phyloP scores from a whole-genome alignment of 805 yeast species.

The Cyberlindnera veronae region DNA sequence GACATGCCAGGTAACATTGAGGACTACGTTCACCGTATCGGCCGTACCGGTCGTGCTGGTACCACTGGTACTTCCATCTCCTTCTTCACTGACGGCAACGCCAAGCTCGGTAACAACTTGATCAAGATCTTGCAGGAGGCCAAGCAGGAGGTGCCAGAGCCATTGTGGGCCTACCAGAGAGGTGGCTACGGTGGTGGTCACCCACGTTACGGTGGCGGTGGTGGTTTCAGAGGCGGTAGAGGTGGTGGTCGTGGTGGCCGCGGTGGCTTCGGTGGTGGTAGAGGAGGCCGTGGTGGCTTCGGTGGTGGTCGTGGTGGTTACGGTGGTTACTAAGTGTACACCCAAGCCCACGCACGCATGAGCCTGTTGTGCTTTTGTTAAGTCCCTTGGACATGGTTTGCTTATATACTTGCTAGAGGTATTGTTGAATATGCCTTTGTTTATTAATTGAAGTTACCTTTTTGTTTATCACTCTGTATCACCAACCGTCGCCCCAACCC shows the following conservation, averaged over 20 bases:
- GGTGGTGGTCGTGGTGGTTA: constrained; percentile 8
- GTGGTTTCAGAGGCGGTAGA: constrained; percentile 31
- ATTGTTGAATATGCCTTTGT: not conserved
- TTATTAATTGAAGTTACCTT: not conserved
- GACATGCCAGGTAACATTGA: constrained; percentile 98
- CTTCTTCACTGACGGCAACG: constrained; percentile 84
- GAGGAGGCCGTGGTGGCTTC: constrained; percentile 20
- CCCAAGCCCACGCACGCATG: too few relatives aligned
- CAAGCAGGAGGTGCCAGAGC: constrained; percentile 83
- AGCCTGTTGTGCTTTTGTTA: too few relatives aligned
- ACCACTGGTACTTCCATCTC: constrained; percentile 93
- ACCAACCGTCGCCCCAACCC: constrained; percentile 48
- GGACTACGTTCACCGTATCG: constrained; percentile 98
- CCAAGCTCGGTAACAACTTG: constrained; percentile 85
- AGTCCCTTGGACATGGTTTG: not conserved
- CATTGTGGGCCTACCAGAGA: constrained; percentile 70
- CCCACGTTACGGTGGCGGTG: constrained; percentile 39
- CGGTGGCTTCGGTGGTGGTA: constrained; percentile 16
- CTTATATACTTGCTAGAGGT: not conserved
- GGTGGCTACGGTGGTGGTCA: constrained; percentile 67
- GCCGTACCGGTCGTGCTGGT: constrained; percentile 97
- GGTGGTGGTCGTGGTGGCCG: constrained; percentile 37
- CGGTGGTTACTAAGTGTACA: constrained; percentile 1
- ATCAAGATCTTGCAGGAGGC: constrained; percentile 93
- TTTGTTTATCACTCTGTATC: not conserved